These are phyloP conservation scores for Penicillium desertorum DNA, from an alignment of 495 filamentous ascomycete genomes.

Conservation along the genomic window DNA sequence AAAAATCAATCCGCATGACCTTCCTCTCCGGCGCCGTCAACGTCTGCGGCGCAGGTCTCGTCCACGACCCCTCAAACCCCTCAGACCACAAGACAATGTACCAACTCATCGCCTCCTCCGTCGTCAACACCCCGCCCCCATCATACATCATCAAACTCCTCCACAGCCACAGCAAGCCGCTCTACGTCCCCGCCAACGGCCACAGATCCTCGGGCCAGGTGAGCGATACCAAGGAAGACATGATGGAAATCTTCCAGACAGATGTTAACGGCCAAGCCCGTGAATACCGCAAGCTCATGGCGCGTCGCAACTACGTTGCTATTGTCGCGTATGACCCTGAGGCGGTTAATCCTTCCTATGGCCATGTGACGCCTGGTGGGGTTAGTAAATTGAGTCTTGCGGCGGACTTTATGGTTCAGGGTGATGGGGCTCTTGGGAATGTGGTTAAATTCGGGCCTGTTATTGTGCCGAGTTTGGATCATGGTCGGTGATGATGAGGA, in stretches of 20 bases:
- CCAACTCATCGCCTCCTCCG: constrained; percentile 87
- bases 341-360: constrained; percentile 56
- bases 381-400: constrained; percentile 81
- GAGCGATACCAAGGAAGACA: constrained; percentile 94
- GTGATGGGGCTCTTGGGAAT: constrained; percentile 70
- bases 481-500: constrained; percentile 51
- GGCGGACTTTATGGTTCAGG: constrained; percentile 96
- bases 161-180: constrained; percentile 77
- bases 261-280: constrained; percentile 78
- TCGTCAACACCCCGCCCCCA: constrained; percentile 84
- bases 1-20: constrained; percentile 92
- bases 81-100: constrained; percentile 99
- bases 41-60: constrained; percentile 85
- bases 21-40: constrained; percentile 93
- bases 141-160: constrained; percentile 88
- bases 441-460: constrained; percentile 98
- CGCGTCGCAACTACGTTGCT: constrained; percentile 87
- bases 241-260: constrained; percentile 97
- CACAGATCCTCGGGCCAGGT: constrained; percentile 62
- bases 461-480: constrained; percentile 89
- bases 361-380: constrained; percentile 39
- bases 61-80: constrained; percentile 90
- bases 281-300: constrained; percentile 90
- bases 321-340: constrained; percentile 92
- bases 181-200: constrained; percentile 90